Base-by-base conservation (phyloP, 2,329 filamentous ascomycete genomes). In the Catunica adiposa region DNA sequence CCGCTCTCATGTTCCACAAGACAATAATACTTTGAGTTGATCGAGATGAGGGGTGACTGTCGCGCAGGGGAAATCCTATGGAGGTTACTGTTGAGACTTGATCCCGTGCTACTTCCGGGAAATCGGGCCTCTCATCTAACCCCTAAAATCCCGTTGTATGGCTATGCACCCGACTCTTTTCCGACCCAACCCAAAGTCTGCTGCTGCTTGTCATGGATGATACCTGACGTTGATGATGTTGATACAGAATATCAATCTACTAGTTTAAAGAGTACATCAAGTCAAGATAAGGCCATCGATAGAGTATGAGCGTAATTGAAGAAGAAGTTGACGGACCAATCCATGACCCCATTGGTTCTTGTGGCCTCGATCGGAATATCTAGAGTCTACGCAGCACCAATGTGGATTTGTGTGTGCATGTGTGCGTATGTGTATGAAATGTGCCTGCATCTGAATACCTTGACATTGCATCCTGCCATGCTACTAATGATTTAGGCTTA, bases 1-100 rank as follows among this genome's bases (percentile, higher is more conserved):
- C 67, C 66, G 68, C 66, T 65, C 66, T 70, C 65, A 67, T 62
- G 62, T 61, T 65, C 65, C 66, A 68, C 69, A 69, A 71, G 68
- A 71, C 65, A 68, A 53, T 11, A 15, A 22, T 29, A n/a, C 26
- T 31, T 15, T 2, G 26, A 8, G 8, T 48, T 48, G n/a, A 25
- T 48, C 4, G 20, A 48, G 17, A 7, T n/a, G 17, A 40, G 34
- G 37, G 2, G n/a, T n/a, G 17, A n/a, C 17, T 4, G 34, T 20
- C 26, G 34, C 25, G 7, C 7, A 3, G 15, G 9, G 11, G 51
- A 40, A 20, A 40, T 48, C 17, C n/a, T 42, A 3, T 20, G 15
- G 26, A 3, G 17, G 25, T n/a, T 26, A 53, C 20, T 23, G 23
- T 38, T 17, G 34, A 25, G 44, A 23, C 7, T 25, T 25, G 50